Percentiles rank a stretch among this genome's conserved stretches.
phyloP scores from a whole-genome alignment of 106 monocot genomes.

The Acanthochlamys bracteata region DNA sequence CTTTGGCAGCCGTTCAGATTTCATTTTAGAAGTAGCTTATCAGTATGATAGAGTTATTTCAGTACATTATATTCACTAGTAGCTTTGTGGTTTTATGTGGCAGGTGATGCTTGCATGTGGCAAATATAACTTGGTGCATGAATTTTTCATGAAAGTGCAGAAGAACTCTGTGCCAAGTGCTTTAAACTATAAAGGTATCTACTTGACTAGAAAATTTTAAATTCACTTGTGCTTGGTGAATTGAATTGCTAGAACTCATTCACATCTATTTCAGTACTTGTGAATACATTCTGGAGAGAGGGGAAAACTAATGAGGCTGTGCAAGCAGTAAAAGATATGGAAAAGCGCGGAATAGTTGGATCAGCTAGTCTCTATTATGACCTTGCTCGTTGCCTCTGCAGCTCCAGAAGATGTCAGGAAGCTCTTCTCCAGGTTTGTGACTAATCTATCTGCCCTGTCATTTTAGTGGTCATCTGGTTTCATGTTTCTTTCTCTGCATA shows the following conservation, averaged over 20 bases:
- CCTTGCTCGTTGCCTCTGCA: slow-evolving; percentile 94
- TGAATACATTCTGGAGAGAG: slow-evolving; percentile 95
- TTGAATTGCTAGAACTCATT: neutral
- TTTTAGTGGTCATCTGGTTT: too few species aligned
- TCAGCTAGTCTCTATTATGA: slow-evolving; percentile 94
- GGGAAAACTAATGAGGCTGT: slow-evolving; percentile 86
- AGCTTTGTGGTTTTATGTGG: too few species aligned
- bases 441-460: too few species aligned
- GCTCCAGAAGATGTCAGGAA: slow-evolving; percentile 84
- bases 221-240: neutral
- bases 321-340: slow-evolving; percentile 85
- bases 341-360: slow-evolving; percentile 84
- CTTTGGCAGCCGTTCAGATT: too few species aligned
- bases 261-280: slow-evolving; percentile 46
- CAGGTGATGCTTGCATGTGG: slow-evolving; percentile 93
- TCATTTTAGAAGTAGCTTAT: too few species aligned
- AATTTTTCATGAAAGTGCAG: slow-evolving; percentile 76
- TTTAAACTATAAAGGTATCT: slow-evolving; percentile 84
- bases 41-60: too few species aligned
- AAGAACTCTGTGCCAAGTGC: slow-evolving; percentile 58
- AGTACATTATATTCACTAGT: too few species aligned
- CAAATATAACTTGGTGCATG: slow-evolving; percentile 88
- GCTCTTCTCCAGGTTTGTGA: slow-evolving; percentile 65
- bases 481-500: too few species aligned
- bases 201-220: too few species aligned